Base-by-base conservation (phyloP, 1,284 basidiomycete species). In the Earliella scabrosa region DNA sequence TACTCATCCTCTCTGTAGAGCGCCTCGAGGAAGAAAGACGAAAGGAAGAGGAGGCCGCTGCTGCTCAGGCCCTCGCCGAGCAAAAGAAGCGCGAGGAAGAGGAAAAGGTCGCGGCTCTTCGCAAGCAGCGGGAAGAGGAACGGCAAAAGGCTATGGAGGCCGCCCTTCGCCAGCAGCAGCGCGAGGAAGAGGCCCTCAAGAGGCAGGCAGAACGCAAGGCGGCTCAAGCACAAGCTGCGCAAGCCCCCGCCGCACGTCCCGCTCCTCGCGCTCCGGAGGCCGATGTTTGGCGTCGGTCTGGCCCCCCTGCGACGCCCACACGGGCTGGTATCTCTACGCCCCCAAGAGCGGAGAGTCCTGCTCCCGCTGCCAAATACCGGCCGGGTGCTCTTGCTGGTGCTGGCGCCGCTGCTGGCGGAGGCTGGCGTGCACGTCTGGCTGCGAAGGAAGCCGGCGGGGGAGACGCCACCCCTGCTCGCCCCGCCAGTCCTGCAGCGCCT, bases 121-220 rank as follows among this genome's bases (percentile, higher is more conserved):
- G 90, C 57, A 82, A 81, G 60, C 71, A 80, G 58, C 83, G 91
- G 53, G 88, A 92, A 50, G 79, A 72, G 35, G 88, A 95, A 66
- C 87, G 90, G 44, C 80, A 79, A 10, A 83, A 81, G 43, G 80
- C 79, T 1, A 43, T 70, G 20, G 90, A 93, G 64, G 72, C 80
- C 35, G 84, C 82, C 2, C 81, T 81, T 20, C 73, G 79, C 45
- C 90, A 88, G 66, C 74, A 71, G n/a, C 82, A 88, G 67, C 83
- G 90, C 57, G 93, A 95, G 68, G 90, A 92, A 50, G 94, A 95
- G 66, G 92, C 92, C 0, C 81, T 85, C 65, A 80, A 80, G 14
- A 82, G 84, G 35, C 69, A 72, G 39, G 69, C 54, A 38, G 60
- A 64, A 65, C 65, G 70, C 74, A 76, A 59, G 68, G 69, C 32